Conservation (phyloP, 2,329 filamentous ascomycete genomes). For the Xylariaceae sp. region DNA sequence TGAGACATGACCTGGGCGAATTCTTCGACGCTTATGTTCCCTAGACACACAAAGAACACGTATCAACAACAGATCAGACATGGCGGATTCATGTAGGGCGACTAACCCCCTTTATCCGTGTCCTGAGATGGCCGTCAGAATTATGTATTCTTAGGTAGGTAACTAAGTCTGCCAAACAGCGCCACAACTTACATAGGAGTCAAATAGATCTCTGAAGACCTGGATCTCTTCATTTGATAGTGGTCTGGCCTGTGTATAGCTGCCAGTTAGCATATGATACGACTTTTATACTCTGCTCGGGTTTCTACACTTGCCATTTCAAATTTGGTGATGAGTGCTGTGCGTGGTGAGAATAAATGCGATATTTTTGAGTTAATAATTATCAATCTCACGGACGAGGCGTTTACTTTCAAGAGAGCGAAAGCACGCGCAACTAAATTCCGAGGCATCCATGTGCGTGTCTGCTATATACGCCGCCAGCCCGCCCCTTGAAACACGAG, state of each 20-base stretch:
- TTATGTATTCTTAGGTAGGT: neutral
- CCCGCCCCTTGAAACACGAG: too few species aligned
- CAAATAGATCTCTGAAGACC: conserved; percentile 42
- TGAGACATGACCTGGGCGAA: conserved; percentile 47
- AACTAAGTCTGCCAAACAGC: too few species aligned
- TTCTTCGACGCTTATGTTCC: conserved; percentile 47
- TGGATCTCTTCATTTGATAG: conserved; percentile 39
- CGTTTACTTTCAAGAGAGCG: neutral
- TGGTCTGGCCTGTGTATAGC: conserved; percentile 30
- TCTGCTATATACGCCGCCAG: too few species aligned
- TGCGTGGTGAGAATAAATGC: too few species aligned
- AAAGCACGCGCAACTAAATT: too few species aligned
- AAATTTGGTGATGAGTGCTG: too few species aligned
- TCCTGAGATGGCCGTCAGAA: conserved; percentile 28
- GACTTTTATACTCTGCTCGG: neutral
- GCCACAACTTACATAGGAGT: conserved; percentile 38
- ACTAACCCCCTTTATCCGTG: conserved; percentile 40
- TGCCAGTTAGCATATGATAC: neutral
- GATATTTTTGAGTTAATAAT: too few species aligned
- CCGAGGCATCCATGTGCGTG: too few species aligned
- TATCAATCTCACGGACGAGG: neutral
- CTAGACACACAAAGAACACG: conserved; percentile 28
- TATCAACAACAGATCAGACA: neutral
- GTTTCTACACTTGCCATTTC: conserved; percentile 2
- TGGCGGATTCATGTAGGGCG: neutral